These are phyloP conservation scores for Pichia nakasei DNA, from an alignment of 805 yeast species.

Conservation along the genomic window DNA sequence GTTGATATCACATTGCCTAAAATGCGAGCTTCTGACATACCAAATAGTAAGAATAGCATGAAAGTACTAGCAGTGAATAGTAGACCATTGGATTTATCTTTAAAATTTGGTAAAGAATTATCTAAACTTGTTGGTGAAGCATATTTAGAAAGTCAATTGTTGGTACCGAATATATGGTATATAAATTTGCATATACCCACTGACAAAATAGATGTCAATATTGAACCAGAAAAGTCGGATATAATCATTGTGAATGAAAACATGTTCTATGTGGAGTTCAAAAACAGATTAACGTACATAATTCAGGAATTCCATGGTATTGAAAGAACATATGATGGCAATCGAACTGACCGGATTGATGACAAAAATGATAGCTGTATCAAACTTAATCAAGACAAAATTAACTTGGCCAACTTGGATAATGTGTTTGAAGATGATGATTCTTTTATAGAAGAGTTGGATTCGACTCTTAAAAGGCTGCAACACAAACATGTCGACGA, in stretches of 20 bases:
- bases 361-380: too few relatives aligned
- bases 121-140: slow-evolving; percentile 16
- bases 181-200: slow-evolving; percentile 21
- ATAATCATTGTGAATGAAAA: slow-evolving; percentile 24
- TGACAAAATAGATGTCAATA: slow-evolving; percentile 28
- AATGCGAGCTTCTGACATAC: slow-evolving; percentile 24
- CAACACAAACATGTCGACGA: too few relatives aligned
- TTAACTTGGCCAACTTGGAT: too few relatives aligned
- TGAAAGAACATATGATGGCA: not conserved
- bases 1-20: slow-evolving; percentile 25
- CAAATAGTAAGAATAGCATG: slow-evolving; percentile 15
- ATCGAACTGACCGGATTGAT: not conserved
- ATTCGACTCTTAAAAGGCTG: not conserved
- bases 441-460: slow-evolving; percentile 1
- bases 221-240: slow-evolving; percentile 39
- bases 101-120: slow-evolving; percentile 27
- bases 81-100: slow-evolving; percentile 21
- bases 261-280: slow-evolving; percentile 13
- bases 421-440: not conserved
- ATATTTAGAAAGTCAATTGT: slow-evolving; percentile 18
- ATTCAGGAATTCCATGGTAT: slow-evolving; percentile 6
- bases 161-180: slow-evolving; percentile 29
- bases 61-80: slow-evolving; percentile 29
- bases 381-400: too few relatives aligned
- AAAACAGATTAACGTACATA: slow-evolving; percentile 2